Evolutionary conservation across 352 stramenopile genomes (phyloP), one percentile per base, ranked within the genome.

Genomic region (Phytopythium vexans): DNA sequence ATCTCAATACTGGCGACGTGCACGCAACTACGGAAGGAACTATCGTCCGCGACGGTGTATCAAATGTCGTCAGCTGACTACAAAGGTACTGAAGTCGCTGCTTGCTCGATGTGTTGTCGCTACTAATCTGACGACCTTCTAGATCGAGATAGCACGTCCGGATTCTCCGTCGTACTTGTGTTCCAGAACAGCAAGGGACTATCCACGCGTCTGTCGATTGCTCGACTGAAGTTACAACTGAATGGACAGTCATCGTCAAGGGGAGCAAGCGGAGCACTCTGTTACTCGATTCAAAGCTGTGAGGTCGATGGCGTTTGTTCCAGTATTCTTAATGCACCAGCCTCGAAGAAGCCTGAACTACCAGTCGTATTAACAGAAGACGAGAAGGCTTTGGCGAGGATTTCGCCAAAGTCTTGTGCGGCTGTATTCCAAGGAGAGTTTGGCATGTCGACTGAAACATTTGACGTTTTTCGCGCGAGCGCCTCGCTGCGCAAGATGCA

Each of bases 11-110:
- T 90, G 33, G 64, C 83, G 6, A 57, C 58, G 31, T 89, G 77
- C 42, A 67, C 51, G 27, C 73, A 58, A 0, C 72, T 92, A 33
- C 68, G 66, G 6, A 51, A 75, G 11, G 62, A 88, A 2, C 70
- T 93, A 14, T 42, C 58, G 9, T 58, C 69, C 49, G 77, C 78
- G n/a, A 58, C 69, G 16, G 56, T 93, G 7, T 77, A 88, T 49
- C 74, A 50, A 41, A 64, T 89, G 41, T 74, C 64, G 48, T 84
- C 80, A 10, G 70, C 72, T 1, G 78, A 89, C 46, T 90, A 77
- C 50, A 78, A 78, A 85, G 82, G 82, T 89, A 55, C 37, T 48
- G 33, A 41, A 1, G 4, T 33, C 42, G 15, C 32, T 4, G 21
- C 7, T 4, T 48, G 35, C 9, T 31, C 1, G 8, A 46, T 21